A percentile compares a stretch with the other conserved stretches of the same genome.
These are phyloP conservation scores for Arachnomyces sp. DNA, from an alignment of 2,329 filamentous ascomycete species.

Conservation along the genomic window DNA sequence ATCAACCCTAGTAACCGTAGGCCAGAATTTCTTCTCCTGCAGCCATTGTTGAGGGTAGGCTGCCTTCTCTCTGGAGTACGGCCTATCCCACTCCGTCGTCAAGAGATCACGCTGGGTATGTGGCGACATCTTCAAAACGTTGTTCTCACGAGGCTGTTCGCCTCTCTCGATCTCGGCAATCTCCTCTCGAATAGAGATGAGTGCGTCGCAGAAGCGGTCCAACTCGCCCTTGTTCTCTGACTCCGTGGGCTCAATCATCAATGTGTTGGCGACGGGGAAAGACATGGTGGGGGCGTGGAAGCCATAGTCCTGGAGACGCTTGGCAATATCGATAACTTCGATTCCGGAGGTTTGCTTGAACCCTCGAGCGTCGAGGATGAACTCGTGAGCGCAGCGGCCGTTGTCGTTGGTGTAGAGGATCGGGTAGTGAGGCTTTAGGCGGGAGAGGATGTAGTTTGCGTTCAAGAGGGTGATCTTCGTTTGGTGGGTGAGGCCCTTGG, in stretches of 20 bases:
- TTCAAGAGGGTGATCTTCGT: constrained; percentile 91
- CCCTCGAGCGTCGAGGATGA: constrained; percentile 80
- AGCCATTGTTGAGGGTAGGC: constrained; percentile 79
- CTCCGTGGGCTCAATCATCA: constrained; percentile 98
- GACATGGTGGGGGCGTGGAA: constrained; percentile 98
- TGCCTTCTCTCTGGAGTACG: constrained; percentile 71
- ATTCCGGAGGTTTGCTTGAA: constrained; percentile 78
- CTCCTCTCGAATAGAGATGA: constrained; percentile 78
- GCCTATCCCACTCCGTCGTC: constrained; percentile 66
- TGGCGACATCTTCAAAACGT: constrained; percentile 82
- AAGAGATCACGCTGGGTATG: constrained; percentile 79
- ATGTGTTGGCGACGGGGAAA: constrained; percentile 87
- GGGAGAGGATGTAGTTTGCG: constrained; percentile 90
- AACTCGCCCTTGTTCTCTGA: constrained; percentile 87
- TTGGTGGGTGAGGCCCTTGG: constrained; percentile 72
- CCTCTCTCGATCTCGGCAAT: constrained; percentile 78
- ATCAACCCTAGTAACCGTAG: constrained; percentile 73
- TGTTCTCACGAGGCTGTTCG: constrained; percentile 62
- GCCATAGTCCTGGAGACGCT: constrained; percentile 92
- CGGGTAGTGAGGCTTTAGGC: constrained; percentile 74
- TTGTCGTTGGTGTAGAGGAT: constrained; percentile 91
- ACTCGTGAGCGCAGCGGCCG: constrained; percentile 89
- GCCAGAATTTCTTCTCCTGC: constrained; percentile 97
- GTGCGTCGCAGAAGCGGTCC: constrained; percentile 83
- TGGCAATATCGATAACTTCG: constrained; percentile 91